Percentiles rank a stretch among this genome's conserved stretches.
Conservation (phyloP, 2,329 filamentous ascomycete species). For the Fusarium pseudoanthophilum region DNA sequence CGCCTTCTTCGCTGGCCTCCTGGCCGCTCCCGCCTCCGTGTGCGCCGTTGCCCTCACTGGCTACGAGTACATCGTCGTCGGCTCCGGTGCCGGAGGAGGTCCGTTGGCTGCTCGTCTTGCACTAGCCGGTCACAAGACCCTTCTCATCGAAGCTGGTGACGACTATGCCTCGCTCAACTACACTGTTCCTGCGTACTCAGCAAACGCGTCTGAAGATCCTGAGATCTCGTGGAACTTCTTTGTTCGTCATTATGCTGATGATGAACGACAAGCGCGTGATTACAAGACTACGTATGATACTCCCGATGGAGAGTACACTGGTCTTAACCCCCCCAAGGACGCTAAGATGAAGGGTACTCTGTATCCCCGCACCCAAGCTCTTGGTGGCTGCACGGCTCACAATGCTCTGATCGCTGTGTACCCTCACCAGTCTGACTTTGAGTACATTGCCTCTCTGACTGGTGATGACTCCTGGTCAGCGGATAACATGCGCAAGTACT, state of each 20-base stretch:
- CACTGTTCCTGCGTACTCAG: constrained; percentile 64
- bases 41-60: constrained; percentile 33
- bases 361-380: constrained; percentile 59
- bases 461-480: constrained; percentile 69
- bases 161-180: constrained; percentile 64
- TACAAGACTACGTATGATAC: constrained; percentile 69
- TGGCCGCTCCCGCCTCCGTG: constrained; percentile 26
- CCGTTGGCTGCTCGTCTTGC: constrained; percentile 69
- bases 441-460: constrained; percentile 66
- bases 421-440: constrained; percentile 69
- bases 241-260: constrained; percentile 69
- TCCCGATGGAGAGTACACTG: constrained; percentile 62
- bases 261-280: constrained; percentile 63
- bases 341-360: constrained; percentile 56
- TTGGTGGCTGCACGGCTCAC: constrained; percentile 66
- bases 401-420: constrained; percentile 69
- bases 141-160: constrained; percentile 71
- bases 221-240: constrained; percentile 71
- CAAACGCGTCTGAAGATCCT: constrained; percentile 64
- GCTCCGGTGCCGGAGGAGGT: constrained; percentile 69
- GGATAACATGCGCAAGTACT: constrained; percentile 69
- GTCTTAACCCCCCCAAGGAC: constrained; percentile 52
- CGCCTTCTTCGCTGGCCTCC: constrained; percentile 19
- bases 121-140: constrained; percentile 66
- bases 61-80: constrained; percentile 70